phyloP scores from a whole-genome alignment of 768 basidiomycete genomes.

The Coprinopsis strossmayeri region DNA sequence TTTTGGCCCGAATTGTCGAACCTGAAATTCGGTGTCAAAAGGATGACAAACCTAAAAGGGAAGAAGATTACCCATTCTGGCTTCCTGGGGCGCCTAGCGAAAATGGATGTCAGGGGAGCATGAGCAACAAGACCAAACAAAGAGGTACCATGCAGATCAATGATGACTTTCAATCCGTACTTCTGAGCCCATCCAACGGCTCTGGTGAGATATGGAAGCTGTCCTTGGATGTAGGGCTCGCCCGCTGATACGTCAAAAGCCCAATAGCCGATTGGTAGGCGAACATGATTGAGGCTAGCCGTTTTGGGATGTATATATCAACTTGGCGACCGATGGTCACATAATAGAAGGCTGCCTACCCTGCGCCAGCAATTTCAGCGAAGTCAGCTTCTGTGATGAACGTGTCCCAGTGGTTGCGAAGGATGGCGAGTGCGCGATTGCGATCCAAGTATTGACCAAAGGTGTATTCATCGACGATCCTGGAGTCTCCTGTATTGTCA shows the following conservation, averaged over 20 bases:
- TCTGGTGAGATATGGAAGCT: slow-evolving; percentile 59
- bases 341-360: slow-evolving; percentile 35
- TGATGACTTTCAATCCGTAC: slow-evolving; percentile 70
- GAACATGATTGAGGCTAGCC: slow-evolving; percentile 81
- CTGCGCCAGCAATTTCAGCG: slow-evolving; percentile 63
- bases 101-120: slow-evolving; percentile 9
- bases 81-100: slow-evolving; percentile 64
- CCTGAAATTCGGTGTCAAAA: slow-evolving; percentile 25
- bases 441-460: slow-evolving; percentile 58
- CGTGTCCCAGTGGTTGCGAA: slow-evolving; percentile 70
- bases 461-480: slow-evolving; percentile 73
- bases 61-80: slow-evolving; percentile 61
- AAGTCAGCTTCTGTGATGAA: slow-evolving; percentile 87
- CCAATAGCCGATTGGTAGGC: slow-evolving; percentile 87
- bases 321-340: slow-evolving; percentile 5
- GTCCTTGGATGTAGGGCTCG: slow-evolving; percentile 76
- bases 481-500: slow-evolving; percentile 51
- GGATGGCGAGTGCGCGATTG: slow-evolving; percentile 38
- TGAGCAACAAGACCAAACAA: neutral
- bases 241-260: slow-evolving; percentile 75
- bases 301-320: slow-evolving; percentile 10
- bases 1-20: slow-evolving; percentile 80
- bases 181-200: slow-evolving; percentile 66
- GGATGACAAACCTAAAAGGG: slow-evolving; percentile 1
- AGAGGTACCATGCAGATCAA: slow-evolving; percentile 61